A percentile compares a stretch with the other conserved stretches of the same genome.
These are phyloP conservation scores for Termitomyces heimii DNA, from an alignment of 768 basidiomycete species.

Conservation along the genomic window DNA sequence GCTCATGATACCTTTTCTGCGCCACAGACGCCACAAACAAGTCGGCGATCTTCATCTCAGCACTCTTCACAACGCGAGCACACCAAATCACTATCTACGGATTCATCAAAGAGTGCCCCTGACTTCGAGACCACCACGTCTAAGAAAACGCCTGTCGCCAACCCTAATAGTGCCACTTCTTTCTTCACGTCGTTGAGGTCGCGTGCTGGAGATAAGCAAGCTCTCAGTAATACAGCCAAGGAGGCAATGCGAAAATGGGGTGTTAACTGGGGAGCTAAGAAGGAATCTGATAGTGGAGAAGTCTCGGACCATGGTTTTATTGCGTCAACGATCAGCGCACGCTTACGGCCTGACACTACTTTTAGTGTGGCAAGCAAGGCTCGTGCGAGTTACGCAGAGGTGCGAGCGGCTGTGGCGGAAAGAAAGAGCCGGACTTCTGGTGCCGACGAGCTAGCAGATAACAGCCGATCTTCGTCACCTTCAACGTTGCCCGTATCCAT, in stretches of 20 bases:
- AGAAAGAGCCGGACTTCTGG: constrained; percentile 36
- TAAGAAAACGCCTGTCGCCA: constrained; percentile 26
- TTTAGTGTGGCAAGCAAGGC: constrained; percentile 29
- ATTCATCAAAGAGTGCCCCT: constrained; percentile 13
- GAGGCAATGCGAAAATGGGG: constrained; percentile 94
- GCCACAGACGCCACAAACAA: constrained; percentile 15
- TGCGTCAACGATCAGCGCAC: constrained; percentile 29
- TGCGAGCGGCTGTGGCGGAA: constrained; percentile 71
- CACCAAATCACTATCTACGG: constrained; percentile 19
- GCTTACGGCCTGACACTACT: constrained; percentile 24
- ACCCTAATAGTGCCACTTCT: constrained; percentile 44
- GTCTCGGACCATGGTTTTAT: constrained; percentile 34
- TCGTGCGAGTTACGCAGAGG: constrained; percentile 64
- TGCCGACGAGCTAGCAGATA: constrained; percentile 16
- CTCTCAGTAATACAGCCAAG: constrained; percentile 76
- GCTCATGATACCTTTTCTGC: constrained; percentile 6
- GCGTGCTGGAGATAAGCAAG: constrained; percentile 78
- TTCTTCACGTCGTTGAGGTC: constrained; percentile 80
- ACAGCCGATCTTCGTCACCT: constrained; percentile 16
- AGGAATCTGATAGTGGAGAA: constrained; percentile 41
- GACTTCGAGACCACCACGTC: constrained; percentile 25
- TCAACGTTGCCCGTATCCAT: constrained; percentile 10
- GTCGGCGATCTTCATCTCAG: constrained; percentile 38
- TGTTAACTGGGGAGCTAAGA: constrained; percentile 71
- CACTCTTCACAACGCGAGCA: constrained; percentile 37